Base-by-base conservation (phyloP, 75 land plant species). In the Adiantum capillusveneris region DNA sequence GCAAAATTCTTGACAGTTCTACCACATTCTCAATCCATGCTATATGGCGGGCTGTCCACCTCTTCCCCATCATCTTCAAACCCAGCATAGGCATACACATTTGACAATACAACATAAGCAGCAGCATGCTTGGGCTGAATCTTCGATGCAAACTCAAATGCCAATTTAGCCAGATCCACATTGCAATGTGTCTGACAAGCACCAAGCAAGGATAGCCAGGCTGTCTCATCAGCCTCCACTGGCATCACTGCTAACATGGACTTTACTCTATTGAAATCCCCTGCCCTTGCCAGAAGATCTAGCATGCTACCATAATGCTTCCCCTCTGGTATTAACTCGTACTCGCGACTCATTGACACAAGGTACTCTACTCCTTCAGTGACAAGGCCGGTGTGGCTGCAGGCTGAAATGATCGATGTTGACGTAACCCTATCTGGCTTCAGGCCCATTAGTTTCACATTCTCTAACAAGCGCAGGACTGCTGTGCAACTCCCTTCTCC, bases 261-360 rank as follows among this genome's bases (percentile, higher is more conserved):
- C 51, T 68, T 25, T 17, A 70, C 71, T 28, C 60, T 65, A 1
- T 11, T 0, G 1, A 74, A 39, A 45, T 29, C 46, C 55, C 84
- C 84, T 12, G 61, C 64, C 52, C 84, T 52, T 13, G 74, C 74
- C 18, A 81, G 66, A 25, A 81, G 80, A 56, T 81, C 84, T 25
- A 81, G 58, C 66, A 77, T 64, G 64, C 80, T 73, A 17, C 63
- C 70, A 53, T 67, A 71, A 43, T 81, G 84, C 65, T 74, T 70
- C n/a, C 46, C 19, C 56, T 54, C 62, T 21, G 70, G 76, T 12
- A 41, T 17, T 9, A 73, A 55, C 0, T 60, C 56, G 28, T 44
- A 30, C 9, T 55, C 21, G 12, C 11, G 19, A 13, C 62, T 36
- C 76, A 73, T 62, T 18, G 27, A 36, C 0, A 50, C 6, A 45